phyloP scores from a whole-genome alignment of 805 yeast genomes.

The Candida argentea region DNA sequence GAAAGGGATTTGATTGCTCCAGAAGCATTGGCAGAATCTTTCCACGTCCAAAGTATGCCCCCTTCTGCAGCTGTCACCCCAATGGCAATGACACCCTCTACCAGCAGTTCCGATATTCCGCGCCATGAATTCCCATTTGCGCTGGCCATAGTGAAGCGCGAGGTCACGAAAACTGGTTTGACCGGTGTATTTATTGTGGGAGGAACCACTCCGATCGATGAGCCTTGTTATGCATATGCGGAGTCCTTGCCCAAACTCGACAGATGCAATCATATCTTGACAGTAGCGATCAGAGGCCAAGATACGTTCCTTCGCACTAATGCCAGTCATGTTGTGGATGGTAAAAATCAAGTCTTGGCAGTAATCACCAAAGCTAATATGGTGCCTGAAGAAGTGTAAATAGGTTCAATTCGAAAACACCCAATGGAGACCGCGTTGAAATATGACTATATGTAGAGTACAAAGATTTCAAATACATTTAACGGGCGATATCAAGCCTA shows the following conservation, averaged over 20 bases:
- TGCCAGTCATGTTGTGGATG: constrained; percentile 56
- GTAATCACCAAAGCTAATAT: constrained; percentile 24
- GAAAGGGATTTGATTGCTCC: constrained; percentile 7
- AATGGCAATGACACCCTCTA: background rate
- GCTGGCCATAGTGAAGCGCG: background rate
- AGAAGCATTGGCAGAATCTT: constrained; percentile 14
- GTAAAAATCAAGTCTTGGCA: constrained; percentile 58
- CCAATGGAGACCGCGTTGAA: background rate
- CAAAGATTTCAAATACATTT: background rate
- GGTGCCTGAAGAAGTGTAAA: background rate
- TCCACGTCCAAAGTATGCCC: constrained; percentile 14
- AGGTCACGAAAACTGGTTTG: background rate
- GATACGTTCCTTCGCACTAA: constrained; percentile 42
- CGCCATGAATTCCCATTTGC: too few species aligned
- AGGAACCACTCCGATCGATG: constrained; percentile 59
- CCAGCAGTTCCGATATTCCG: background rate
- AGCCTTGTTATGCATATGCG: constrained; percentile 49
- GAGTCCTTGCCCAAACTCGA: constrained; percentile 29
- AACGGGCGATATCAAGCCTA: background rate
- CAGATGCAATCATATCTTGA: constrained; percentile 37
- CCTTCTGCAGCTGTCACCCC: constrained; percentile 9
- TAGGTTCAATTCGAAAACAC: background rate
- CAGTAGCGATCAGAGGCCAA: constrained; percentile 39
- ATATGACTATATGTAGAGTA: background rate
- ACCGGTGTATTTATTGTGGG: constrained; percentile 44